Conservation (phyloP, 306 rosid genomes). For the Acacia acuminata region DNA sequence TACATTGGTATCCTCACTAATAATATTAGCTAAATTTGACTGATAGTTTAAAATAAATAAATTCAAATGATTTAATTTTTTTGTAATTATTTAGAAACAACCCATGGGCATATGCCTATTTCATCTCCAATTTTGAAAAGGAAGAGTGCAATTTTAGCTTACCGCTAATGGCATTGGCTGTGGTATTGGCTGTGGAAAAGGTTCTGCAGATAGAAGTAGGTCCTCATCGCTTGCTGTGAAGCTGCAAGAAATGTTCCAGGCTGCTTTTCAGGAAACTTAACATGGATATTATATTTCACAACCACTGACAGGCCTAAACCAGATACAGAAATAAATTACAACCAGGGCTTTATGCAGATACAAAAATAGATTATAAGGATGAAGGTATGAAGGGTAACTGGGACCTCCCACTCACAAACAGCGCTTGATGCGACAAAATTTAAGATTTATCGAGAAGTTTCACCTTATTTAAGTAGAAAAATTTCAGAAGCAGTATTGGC, state of each 20-base stretch:
- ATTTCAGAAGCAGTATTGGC: no score
- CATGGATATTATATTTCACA: background rate
- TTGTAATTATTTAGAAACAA: no score
- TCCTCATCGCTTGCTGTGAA: conserved; percentile 31
- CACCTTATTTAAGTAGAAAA: background rate
- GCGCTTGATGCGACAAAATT: background rate
- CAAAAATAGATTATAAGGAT: background rate
- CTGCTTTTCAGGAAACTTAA: conserved; percentile 14
- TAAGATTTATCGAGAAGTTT: conserved; percentile 6
- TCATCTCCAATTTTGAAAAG: conserved; percentile 22
- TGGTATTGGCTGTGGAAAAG: conserved; percentile 33
- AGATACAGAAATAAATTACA: background rate
- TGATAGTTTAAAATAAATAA: no score
- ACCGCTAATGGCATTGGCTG: conserved; percentile 42
- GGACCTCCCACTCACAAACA: conserved; percentile 5
- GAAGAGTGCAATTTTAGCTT: conserved; percentile 26
- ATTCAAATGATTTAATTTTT: no score
- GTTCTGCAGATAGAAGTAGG: conserved; percentile 31
- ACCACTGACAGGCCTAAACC: background rate
- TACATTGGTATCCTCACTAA: no score
- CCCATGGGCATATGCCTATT: background rate
- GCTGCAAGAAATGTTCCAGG: conserved; percentile 38
- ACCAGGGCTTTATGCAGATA: no score
- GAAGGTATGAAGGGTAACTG: conserved; percentile 18
- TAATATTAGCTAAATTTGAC: no score